phyloP scores from a whole-genome alignment of 1,284 basidiomycete genomes.

The Golubevia pallescens region DNA sequence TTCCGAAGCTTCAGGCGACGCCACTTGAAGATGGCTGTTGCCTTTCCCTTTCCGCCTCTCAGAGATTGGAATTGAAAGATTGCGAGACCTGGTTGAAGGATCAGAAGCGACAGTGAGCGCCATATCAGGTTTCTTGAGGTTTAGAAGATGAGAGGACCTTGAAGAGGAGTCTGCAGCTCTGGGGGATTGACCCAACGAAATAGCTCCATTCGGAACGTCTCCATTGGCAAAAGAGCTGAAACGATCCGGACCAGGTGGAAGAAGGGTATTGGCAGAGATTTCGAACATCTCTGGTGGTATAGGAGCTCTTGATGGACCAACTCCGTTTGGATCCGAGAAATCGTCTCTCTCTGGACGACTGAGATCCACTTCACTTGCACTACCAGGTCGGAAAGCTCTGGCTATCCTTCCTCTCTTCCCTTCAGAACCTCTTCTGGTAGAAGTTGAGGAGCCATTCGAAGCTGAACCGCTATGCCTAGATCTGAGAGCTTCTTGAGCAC shows the following conservation, averaged over 20 bases:
- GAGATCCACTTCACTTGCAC: not conserved
- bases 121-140: too few relatives aligned
- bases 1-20: not conserved
- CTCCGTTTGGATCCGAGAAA: not conserved
- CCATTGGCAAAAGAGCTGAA: not conserved
- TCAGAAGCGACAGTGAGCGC: not conserved
- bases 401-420: not conserved
- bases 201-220: not conserved
- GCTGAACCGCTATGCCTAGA: not conserved
- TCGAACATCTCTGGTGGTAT: not conserved
- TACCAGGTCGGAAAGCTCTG: not conserved
- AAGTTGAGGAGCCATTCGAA: not conserved
- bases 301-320: not conserved
- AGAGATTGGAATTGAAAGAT: not conserved
- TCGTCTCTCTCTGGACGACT: not conserved
- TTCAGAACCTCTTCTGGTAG: not conserved
- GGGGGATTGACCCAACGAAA: not conserved
- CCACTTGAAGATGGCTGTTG: not conserved
- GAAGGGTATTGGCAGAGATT: not conserved
- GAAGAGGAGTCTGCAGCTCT: too few relatives aligned
- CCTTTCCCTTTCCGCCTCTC: not conserved
- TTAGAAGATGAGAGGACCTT: too few relatives aligned
- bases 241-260: not conserved
- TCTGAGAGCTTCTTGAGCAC: not conserved
- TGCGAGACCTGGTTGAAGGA: not conserved